Base-by-base conservation (phyloP, 2,329 filamentous ascomycete genomes). In the Colletotrichum paranaense region DNA sequence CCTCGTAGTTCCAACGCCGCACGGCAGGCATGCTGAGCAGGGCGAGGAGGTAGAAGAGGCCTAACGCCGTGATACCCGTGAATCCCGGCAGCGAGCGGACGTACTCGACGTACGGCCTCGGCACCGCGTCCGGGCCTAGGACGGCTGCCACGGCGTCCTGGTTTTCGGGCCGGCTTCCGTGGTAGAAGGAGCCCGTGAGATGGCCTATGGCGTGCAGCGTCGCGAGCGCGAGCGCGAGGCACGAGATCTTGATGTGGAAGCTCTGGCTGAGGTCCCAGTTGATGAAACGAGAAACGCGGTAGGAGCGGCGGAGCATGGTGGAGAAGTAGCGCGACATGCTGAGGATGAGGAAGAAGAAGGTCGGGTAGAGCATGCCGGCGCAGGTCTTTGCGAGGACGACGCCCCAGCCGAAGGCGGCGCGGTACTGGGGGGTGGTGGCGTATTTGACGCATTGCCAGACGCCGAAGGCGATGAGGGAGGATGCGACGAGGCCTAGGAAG, bases 271-370 rank as follows among this genome's bases (percentile, higher is more conserved):
- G 77, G 72, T 90, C 88, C 87, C 87, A 89, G 74, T 90, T 90
- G 78, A 90, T 82, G 78, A 90, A 88, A 0, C 87, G 83, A 2
- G 86, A 88, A 71, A 90, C 80, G 66, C 84, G 81, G 74, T 88
- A 88, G 12, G 83, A 88, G n/a, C 85, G 80, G 19, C 88, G 83
- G 52, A 89, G 78, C 67, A 85, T 86, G 0, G 88, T 90, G 2
- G 88, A 85, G 24, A 89, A 84, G 80, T 88, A 89, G 32, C 89
- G 81, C 16, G 87, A 89, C 88, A 90, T 91, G 76, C 87, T 89
- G 5, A 90, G 80, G 7, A 90, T 82, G 69, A 90, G 81, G 75
- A 91, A 90, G 80, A 90, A 90, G 68, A 91, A 84, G 1, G 88
- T 90, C 22, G 88, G 88, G 62, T 90, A 90, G 1, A 91, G 76